Conservation (phyloP, 306 rosid species). For the Quercus gilva region DNA sequence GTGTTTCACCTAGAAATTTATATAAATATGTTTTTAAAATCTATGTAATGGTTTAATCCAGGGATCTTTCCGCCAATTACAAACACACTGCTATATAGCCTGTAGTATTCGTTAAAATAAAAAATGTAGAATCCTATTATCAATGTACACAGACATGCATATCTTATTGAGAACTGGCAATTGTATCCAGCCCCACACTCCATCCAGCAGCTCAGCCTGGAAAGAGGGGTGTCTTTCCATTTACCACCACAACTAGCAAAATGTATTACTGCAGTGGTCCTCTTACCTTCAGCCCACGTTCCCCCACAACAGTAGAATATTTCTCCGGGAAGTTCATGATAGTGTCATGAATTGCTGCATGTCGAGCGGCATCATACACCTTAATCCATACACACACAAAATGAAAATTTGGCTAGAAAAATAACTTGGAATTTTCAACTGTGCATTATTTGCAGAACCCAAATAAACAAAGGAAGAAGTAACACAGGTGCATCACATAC, state of each 20-base stretch:
- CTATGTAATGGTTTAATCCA: neutral
- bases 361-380: conserved; percentile 93
- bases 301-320: conserved; percentile 89
- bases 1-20: neutral
- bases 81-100: neutral
- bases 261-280: conserved; percentile 10
- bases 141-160: neutral
- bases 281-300: conserved; percentile 96
- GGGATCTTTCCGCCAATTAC: neutral
- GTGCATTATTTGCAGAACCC: conserved; percentile 2
- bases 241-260: conserved; percentile 12
- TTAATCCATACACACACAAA: conserved; percentile 17
- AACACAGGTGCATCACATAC: conserved; percentile 37
- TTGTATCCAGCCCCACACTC: neutral
- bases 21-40: neutral
- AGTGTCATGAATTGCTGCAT: conserved; percentile 89
- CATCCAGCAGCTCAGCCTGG: conserved; percentile 3
- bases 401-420: conserved; percentile 19
- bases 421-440: conserved; percentile 18
- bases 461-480: conserved; percentile 17
- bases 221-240: conserved; percentile 5
- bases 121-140: no score
- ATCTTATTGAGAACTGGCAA: neutral
- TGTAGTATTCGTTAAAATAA: neutral
- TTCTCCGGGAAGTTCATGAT: conserved; percentile 83